Evolutionary conservation across 2,329 filamentous ascomycete species (phyloP).

Genomic region (Ceratocystis alfenasii): DNA sequence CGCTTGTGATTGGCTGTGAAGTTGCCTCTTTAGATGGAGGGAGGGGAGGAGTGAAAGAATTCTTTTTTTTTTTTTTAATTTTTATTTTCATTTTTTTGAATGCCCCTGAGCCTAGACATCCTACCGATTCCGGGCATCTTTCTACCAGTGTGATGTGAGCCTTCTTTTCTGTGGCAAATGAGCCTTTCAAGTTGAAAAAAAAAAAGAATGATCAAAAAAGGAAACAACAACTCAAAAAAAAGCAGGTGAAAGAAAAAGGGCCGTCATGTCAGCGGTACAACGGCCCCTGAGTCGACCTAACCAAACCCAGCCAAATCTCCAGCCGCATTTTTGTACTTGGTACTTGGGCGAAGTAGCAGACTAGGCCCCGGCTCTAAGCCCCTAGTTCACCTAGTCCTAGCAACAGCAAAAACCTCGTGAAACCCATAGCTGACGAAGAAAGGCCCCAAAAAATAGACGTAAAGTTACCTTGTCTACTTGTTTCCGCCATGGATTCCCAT

Average conservation of each 20-base stretch:
- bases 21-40: not conserved
- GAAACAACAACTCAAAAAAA: constrained; percentile 11
- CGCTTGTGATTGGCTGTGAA: not conserved
- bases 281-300: not conserved
- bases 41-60: not conserved
- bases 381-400: not conserved
- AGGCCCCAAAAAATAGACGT: not conserved
- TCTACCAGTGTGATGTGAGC: not conserved
- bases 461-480: not conserved
- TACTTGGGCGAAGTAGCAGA: not conserved
- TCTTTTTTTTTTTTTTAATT: not conserved
- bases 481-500: constrained; percentile 5
- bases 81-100: not conserved
- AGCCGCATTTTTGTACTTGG: not conserved
- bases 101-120: not conserved
- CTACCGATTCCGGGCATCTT: not conserved
- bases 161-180: constrained; percentile 4
- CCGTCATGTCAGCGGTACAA: not conserved
- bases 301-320: not conserved
- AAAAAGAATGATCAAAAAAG: not conserved
- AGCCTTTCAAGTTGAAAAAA: not conserved
- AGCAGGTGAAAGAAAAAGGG: constrained; percentile 1
- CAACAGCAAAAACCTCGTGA: constrained; percentile 2
- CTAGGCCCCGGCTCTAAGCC: not conserved
- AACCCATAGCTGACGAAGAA: not conserved